Evolutionary conservation across 768 basidiomycete genomes (phyloP).

Genomic region (Suillus variegatus): DNA sequence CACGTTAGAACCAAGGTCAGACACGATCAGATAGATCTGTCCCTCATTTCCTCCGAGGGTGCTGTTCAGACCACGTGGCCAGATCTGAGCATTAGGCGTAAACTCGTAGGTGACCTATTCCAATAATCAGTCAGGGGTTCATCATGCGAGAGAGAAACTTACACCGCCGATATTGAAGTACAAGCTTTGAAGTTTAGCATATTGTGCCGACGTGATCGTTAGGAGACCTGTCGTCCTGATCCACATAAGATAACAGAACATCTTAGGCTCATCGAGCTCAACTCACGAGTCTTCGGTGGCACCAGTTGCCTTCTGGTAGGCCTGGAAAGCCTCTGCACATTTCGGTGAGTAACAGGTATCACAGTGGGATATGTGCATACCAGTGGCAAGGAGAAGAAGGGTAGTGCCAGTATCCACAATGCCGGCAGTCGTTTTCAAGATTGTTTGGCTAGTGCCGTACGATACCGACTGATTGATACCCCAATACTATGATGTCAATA

Average conservation of each 20-base stretch:
- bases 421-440: slow-evolving; percentile 37
- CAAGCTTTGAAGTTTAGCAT: slow-evolving; percentile 18
- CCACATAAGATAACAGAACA: background rate
- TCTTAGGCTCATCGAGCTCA: background rate
- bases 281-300: slow-evolving; percentile 50
- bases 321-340: slow-evolving; percentile 51
- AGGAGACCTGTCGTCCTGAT: slow-evolving; percentile 22
- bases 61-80: slow-evolving; percentile 62
- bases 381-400: slow-evolving; percentile 48
- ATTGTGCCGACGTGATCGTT: slow-evolving; percentile 20
- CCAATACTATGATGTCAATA: slow-evolving; percentile 35
- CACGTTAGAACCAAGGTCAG: slow-evolving; percentile 50
- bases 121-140: background rate
- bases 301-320: slow-evolving; percentile 56
- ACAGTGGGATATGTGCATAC: slow-evolving; percentile 7
- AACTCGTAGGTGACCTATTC: slow-evolving; percentile 51
- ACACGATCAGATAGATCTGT: slow-evolving; percentile 59
- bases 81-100: slow-evolving; percentile 68
- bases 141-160: slow-evolving; percentile 6
- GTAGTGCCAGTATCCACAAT: slow-evolving; percentile 53
- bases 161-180: slow-evolving; percentile 29
- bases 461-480: slow-evolving; percentile 39
- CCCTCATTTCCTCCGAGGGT: slow-evolving; percentile 52
- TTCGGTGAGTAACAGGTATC: background rate
- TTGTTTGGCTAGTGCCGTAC: slow-evolving; percentile 31